Evolutionary conservation across 768 basidiomycete genomes (phyloP).

Genomic region (Chalciporus pseudorubinellus): DNA sequence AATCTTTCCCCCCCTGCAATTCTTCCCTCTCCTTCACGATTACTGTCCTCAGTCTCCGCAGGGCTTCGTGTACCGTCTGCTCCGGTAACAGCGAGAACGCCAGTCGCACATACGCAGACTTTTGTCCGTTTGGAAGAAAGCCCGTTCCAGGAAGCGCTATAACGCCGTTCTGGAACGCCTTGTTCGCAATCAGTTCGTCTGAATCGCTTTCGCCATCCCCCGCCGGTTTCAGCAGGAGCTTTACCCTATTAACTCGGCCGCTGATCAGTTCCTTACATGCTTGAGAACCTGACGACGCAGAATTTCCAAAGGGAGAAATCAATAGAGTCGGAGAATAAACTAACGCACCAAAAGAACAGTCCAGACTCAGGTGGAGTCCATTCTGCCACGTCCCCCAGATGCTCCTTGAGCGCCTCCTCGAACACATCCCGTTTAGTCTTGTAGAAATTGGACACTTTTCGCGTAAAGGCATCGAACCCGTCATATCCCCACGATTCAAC

Average conservation of each 20-base stretch:
- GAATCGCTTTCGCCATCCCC: constrained; percentile 52
- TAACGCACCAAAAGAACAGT: constrained; percentile 77
- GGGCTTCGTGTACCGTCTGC: constrained; percentile 65
- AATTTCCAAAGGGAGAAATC: constrained; percentile 4
- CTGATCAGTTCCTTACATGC: constrained; percentile 1
- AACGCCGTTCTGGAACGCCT: constrained; percentile 71
- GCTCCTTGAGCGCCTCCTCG: constrained; percentile 61
- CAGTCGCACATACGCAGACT: constrained; percentile 68
- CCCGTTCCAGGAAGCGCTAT: constrained; percentile 76
- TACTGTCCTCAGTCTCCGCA: constrained; percentile 49
- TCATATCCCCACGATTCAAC: constrained; percentile 68
- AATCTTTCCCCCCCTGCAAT: neutral
- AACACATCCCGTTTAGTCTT: constrained; percentile 67
- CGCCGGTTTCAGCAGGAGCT: constrained; percentile 43
- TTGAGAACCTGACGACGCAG: neutral
- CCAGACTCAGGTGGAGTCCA: constrained; percentile 68
- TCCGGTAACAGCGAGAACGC: constrained; percentile 64
- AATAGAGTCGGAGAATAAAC: neutral
- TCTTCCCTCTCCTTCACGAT: constrained; percentile 19
- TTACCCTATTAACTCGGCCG: constrained; percentile 47
- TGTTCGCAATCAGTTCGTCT: constrained; percentile 59
- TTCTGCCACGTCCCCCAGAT: constrained; percentile 69
- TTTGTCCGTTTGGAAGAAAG: constrained; percentile 64
- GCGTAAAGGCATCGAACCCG: constrained; percentile 64
- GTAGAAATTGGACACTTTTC: constrained; percentile 62